A percentile compares a stretch with the other conserved stretches of the same genome.
phyloP scores from a whole-genome alignment of 202 grass and related monocot genomes.

The Panicum virgatum region DNA sequence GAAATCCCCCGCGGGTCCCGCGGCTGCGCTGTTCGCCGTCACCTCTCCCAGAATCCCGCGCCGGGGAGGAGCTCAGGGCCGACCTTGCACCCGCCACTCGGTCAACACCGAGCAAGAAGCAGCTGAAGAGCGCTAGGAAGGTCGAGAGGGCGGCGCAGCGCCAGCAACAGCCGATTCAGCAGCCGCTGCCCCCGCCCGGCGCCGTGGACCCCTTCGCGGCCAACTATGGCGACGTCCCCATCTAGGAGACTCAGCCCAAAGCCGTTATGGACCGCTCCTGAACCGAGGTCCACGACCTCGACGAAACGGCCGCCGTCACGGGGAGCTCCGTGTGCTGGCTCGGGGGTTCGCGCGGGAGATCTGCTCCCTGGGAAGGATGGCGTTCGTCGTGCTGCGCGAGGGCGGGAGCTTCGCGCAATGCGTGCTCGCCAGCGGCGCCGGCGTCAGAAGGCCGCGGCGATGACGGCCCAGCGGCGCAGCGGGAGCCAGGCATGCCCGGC shows the following conservation, averaged over 20 bases:
- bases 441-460: constrained; percentile 72
- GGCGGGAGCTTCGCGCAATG: constrained; percentile 74
- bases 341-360: constrained; percentile 56
- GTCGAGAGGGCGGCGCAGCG: constrained; percentile 59
- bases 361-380: constrained; percentile 74
- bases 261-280: constrained; percentile 52
- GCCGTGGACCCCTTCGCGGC: constrained; percentile 53
- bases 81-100: neutral
- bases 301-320: constrained; percentile 18
- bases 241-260: constrained; percentile 88
- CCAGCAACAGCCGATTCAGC: constrained; percentile 51
- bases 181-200: neutral
- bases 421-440: constrained; percentile 57
- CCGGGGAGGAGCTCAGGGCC: neutral
- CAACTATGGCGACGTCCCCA: constrained; percentile 64
- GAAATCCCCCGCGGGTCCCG: too few relatives aligned
- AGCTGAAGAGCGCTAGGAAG: constrained; percentile 75
- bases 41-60: too few relatives aligned
- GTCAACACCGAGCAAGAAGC: constrained; percentile 64
- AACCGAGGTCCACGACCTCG: constrained; percentile 49
- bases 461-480: too few relatives aligned
- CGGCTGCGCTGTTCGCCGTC: too few relatives aligned
- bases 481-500: too few relatives aligned
- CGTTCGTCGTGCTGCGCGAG: constrained; percentile 71
- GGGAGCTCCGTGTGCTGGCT: constrained; percentile 54